A percentile compares a stretch with the other conserved stretches of the same genome.
Conservation (phyloP, 352 stramenopile genomes). For the Globisporangium barbulae region DNA sequence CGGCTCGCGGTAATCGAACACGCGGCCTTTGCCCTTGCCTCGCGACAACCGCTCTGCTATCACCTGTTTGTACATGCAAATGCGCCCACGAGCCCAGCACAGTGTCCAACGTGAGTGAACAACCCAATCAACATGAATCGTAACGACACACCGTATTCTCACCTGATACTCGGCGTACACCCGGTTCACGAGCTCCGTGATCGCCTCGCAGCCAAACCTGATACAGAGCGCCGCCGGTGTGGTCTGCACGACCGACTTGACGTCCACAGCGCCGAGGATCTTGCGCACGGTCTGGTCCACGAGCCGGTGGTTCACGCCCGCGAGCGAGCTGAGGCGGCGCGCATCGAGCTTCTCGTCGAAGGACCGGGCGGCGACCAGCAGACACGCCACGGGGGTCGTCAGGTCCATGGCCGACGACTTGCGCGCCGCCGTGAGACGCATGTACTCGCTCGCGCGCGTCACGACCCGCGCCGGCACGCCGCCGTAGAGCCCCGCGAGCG, state of each 20-base stretch:
- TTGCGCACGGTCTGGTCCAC: conserved; percentile 52
- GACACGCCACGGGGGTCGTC: conserved; percentile 51
- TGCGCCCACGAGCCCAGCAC: neutral
- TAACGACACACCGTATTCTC: neutral
- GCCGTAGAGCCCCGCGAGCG: conserved; percentile 44
- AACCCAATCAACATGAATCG: neutral
- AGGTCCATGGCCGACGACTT: conserved; percentile 30
- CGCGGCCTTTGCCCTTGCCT: conserved; percentile 19
- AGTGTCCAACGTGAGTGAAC: neutral
- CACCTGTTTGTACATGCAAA: conserved; percentile 15
- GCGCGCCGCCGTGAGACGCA: conserved; percentile 45
- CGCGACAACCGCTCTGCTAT: conserved; percentile 25
- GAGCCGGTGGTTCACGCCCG: conserved; percentile 33
- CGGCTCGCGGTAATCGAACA: conserved; percentile 40
- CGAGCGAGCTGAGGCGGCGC: conserved; percentile 36
- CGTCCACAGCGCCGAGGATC: conserved; percentile 47
- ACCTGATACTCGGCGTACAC: conserved; percentile 59
- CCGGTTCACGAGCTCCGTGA: conserved; percentile 57
- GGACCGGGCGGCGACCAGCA: conserved; percentile 54
- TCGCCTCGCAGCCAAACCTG: conserved; percentile 62
- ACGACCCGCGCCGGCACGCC: conserved; percentile 52
- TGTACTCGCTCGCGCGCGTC: conserved; percentile 45
- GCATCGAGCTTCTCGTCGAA: conserved; percentile 49
- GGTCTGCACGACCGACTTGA: conserved; percentile 40
- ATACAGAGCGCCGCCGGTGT: conserved; percentile 62